Evolutionary conservation across 805 yeast genomes (phyloP).

Genomic region (Candida vartiovaarae): DNA sequence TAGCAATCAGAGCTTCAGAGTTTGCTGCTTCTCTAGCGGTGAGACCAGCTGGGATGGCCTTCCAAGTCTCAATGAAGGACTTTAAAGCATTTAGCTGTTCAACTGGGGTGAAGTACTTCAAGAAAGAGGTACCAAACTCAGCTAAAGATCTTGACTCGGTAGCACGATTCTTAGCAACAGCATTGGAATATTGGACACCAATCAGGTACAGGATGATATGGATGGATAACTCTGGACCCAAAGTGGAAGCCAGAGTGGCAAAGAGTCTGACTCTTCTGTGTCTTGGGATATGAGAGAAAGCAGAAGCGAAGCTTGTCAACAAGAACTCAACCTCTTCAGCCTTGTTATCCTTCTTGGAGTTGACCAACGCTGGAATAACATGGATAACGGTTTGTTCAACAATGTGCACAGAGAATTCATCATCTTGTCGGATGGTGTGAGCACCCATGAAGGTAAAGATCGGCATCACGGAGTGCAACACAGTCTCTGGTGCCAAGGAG

Average conservation of each 20-base stretch:
- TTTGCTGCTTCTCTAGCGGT: conserved; percentile 10
- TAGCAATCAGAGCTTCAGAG: conserved; percentile 33
- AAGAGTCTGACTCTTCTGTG: conserved; percentile 89
- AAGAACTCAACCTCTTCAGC: conserved; percentile 74
- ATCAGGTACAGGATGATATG: conserved; percentile 70
- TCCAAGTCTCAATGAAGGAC: conserved; percentile 47
- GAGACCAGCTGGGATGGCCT: conserved; percentile 30
- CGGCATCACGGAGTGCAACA: conserved; percentile 97
- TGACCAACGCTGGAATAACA: conserved; percentile 85
- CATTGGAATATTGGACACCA: conserved; percentile 67
- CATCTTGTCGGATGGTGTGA: conserved; percentile 93
- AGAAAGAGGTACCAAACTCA: conserved; percentile 66
- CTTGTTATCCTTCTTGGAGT: conserved; percentile 33
- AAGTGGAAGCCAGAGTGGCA: conserved; percentile 66
- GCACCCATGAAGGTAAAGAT: conserved; percentile 99
- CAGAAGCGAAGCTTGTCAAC: conserved; percentile 84
- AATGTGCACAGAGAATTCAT: conserved; percentile 87
- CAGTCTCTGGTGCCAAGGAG: conserved; percentile 80
- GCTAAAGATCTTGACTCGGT: conserved; percentile 61
- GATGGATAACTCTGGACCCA: conserved; percentile 61
- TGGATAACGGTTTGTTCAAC: conserved; percentile 85
- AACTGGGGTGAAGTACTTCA: conserved; percentile 57
- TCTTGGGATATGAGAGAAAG: conserved; percentile 92
- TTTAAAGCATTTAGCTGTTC: conserved; percentile 58
- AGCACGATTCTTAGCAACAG: conserved; percentile 46